Evolutionary conservation across 2,329 filamentous ascomycete species (phyloP), one percentile per base, ranked within the genome.

Genomic region (Colletotrichum falcatum): DNA sequence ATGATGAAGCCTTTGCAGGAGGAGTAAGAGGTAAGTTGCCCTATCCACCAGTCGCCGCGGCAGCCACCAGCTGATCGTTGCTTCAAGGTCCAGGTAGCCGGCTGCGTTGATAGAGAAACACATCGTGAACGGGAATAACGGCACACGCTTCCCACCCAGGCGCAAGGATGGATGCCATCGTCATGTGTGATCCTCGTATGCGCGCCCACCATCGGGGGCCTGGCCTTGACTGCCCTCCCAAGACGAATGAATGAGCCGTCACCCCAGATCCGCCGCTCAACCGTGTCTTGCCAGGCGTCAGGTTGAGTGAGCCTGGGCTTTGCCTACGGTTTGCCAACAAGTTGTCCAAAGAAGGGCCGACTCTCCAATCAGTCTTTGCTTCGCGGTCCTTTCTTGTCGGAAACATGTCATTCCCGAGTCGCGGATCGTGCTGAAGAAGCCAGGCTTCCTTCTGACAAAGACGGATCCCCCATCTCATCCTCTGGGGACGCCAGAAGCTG

Each of bases 41-140:
- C 14, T 18, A 51, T 37, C 30, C 30, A 37, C 44, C 23, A 20
- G 44, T 49, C 59, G 35, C 58, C 64, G 53, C 51, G 14, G 30
- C 20, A 67, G 51, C 67, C 64, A 51, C 58, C 51, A 60, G 58
- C 44, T 67, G 44, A 62, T 62, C 51, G 46, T 54, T 44, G 64
- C 64, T 54, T 39, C 44, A 2, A 14, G 28, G 11, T 11, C 44
- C 3, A 30, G 54, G 5, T 3, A n/a, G 39, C 33, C 11, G 66
- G 54, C 51, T 67, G 58, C 64, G 67, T 64, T 59, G 64, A 59
- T n/a, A 48, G 51, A 53, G 58, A 42, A 18, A 42, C 56, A 44
- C 44, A 39, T 49, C 18, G 14, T 5, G 26, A 33, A 35, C 63
- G 56, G 33, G 28, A 62, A 70, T 53, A 53, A 66, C 2, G 37